phyloP scores from a whole-genome alignment of 108 stramenopile species.

The Cyclotella sp. region DNA sequence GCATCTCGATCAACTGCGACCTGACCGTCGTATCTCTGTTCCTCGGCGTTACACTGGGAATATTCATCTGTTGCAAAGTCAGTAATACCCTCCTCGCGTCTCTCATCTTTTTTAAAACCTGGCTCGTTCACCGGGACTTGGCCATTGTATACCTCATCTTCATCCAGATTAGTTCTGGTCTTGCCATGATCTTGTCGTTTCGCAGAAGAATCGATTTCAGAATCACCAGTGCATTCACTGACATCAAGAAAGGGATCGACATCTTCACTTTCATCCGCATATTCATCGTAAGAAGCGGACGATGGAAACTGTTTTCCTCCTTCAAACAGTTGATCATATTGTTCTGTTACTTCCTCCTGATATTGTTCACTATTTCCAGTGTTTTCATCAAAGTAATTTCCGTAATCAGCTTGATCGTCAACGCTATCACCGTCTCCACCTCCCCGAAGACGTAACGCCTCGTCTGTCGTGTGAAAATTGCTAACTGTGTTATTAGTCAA shows the following conservation, averaged over 20 bases:
- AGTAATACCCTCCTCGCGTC: neutral
- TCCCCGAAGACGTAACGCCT: constrained; percentile 23
- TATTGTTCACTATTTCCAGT: neutral
- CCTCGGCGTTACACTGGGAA: neutral
- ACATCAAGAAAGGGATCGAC: constrained; percentile 26
- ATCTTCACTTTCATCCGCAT: constrained; percentile 14
- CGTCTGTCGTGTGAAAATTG: neutral
- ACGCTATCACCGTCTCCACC: constrained; percentile 7
- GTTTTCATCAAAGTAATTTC: neutral
- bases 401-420: neutral
- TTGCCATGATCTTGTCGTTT: neutral
- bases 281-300: neutral
- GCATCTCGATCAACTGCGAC: neutral
- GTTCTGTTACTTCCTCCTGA: neutral
- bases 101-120: neutral
- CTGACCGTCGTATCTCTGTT: neutral
- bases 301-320: neutral
- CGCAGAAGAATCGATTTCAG: neutral
- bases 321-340: neutral
- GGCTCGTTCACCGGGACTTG: neutral
- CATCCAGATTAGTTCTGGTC: neutral
- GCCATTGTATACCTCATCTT: neutral
- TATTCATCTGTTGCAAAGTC: neutral
- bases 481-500: neutral
- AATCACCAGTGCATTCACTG: constrained; percentile 14